Conservation (phyloP, 768 basidiomycete genomes). For the Sarcomyxa edulis region DNA sequence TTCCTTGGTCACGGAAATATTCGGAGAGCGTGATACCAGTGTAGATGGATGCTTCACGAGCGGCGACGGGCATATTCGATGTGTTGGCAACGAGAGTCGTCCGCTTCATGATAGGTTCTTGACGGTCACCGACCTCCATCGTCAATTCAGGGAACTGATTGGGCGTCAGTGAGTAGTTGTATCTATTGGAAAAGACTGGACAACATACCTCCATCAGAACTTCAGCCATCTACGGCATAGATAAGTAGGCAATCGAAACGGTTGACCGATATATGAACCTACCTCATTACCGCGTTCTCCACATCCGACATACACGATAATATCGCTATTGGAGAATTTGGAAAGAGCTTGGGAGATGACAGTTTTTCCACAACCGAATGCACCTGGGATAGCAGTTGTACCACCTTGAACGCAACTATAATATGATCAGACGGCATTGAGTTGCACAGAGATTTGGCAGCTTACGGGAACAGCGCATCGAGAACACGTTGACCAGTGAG, state of each 20-base stretch:
- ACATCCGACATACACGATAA: conserved; percentile 98
- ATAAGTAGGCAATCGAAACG: neutral
- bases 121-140: conserved; percentile 85
- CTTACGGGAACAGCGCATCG: conserved; percentile 93
- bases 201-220: conserved; percentile 88
- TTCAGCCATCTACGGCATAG: conserved; percentile 73
- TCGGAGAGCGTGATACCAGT: conserved; percentile 99
- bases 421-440: conserved; percentile 1
- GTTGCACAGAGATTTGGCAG: conserved; percentile 9
- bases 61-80: conserved; percentile 99
- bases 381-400: conserved; percentile 96
- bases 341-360: conserved; percentile 98
- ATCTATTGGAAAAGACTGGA: neutral
- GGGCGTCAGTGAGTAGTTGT: conserved; percentile 4
- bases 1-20: conserved; percentile 99
- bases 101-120: conserved; percentile 99
- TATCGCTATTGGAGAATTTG: conserved; percentile 98
- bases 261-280: conserved; percentile 9
- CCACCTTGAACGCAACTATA: conserved; percentile 91
- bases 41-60: conserved; percentile 98
- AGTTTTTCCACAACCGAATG: conserved; percentile 98
- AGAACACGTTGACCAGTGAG: conserved; percentile 96
- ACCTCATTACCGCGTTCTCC: conserved; percentile 98
- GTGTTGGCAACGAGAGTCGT: conserved; percentile 98
- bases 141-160: conserved; percentile 81